These are phyloP conservation scores for Penicillium hordei DNA, from an alignment of 2,329 filamentous ascomycete genomes.

Conservation along the genomic window DNA sequence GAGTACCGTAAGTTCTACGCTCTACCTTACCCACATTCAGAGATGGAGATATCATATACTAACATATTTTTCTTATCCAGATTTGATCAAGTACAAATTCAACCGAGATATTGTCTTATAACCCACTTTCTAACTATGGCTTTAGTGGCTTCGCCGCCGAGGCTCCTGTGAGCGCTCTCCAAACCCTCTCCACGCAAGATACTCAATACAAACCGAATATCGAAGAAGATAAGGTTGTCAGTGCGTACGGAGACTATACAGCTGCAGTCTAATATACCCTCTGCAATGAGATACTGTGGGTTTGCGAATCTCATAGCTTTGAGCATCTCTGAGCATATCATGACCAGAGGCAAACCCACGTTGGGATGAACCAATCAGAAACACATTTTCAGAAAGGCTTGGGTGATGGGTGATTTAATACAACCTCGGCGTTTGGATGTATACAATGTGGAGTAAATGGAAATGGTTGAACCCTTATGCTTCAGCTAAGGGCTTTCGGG, in stretches of 20 bases:
- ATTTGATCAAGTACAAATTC: constrained; percentile 43
- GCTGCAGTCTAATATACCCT: constrained; percentile 4
- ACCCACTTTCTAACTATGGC: constrained; percentile 1
- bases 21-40: not conserved
- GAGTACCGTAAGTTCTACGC: constrained; percentile 66
- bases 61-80: constrained; percentile 25
- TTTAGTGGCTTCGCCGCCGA: constrained; percentile 74
- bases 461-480: not conserved
- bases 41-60: constrained; percentile 7
- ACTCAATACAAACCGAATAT: constrained; percentile 63
- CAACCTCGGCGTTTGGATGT: constrained; percentile 4
- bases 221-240: constrained; percentile 74
- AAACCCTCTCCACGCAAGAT: constrained; percentile 65
- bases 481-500: not conserved
- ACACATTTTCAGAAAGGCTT: not conserved
- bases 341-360: not conserved
- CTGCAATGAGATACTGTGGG: not conserved
- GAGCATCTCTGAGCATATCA: constrained; percentile 1
- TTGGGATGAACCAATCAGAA: not conserved
- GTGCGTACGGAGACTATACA: constrained; percentile 38
- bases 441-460: constrained; percentile 2
- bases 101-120: not conserved
- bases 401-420: not conserved
- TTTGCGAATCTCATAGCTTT: constrained; percentile 1
- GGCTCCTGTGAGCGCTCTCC: constrained; percentile 67